Percentiles rank a stretch among this genome's conserved stretches.
Evolutionary conservation across 306 rosid species (phyloP).

Genomic region (Nissolia schottii): DNA sequence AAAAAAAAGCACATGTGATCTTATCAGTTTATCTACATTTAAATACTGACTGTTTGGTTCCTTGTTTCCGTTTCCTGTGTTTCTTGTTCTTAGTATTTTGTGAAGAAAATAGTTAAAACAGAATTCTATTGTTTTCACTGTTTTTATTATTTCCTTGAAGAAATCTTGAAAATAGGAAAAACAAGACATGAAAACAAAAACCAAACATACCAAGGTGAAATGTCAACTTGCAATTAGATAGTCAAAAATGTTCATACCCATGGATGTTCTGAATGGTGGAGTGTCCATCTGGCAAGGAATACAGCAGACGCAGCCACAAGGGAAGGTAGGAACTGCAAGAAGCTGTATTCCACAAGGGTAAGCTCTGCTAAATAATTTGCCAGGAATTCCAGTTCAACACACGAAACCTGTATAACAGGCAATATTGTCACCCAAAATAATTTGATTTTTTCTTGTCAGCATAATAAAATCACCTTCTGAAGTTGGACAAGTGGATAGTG

Average conservation of each 20-base stretch:
- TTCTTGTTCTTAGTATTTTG: no score
- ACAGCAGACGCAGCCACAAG: constrained; percentile 81
- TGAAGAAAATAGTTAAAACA: no score
- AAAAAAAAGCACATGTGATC: constrained; percentile 15
- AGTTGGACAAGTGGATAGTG: neutral
- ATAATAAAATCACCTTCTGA: neutral
- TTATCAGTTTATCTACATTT: neutral
- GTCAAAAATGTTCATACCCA: constrained; percentile 54
- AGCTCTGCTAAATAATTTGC: constrained; percentile 86
- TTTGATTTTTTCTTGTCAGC: neutral
- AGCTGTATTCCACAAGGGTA: constrained; percentile 68
- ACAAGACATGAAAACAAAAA: no score
- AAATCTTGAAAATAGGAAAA: no score
- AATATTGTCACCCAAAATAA: neutral
- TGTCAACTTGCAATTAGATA: neutral
- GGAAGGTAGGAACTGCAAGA: constrained; percentile 77
- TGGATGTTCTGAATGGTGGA: constrained; percentile 63
- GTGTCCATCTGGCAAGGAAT: constrained; percentile 92
- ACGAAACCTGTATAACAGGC: constrained; percentile 46
- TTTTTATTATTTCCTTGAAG: no score
- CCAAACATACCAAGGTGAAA: no score
- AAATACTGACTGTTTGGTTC: no score
- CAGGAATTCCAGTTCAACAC: constrained; percentile 59
- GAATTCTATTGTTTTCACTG: no score
- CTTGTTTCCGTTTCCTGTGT: no score